phyloP scores from a whole-genome alignment of 2,329 filamentous ascomycete genomes.

The Dothiorella sarmentorum region DNA sequence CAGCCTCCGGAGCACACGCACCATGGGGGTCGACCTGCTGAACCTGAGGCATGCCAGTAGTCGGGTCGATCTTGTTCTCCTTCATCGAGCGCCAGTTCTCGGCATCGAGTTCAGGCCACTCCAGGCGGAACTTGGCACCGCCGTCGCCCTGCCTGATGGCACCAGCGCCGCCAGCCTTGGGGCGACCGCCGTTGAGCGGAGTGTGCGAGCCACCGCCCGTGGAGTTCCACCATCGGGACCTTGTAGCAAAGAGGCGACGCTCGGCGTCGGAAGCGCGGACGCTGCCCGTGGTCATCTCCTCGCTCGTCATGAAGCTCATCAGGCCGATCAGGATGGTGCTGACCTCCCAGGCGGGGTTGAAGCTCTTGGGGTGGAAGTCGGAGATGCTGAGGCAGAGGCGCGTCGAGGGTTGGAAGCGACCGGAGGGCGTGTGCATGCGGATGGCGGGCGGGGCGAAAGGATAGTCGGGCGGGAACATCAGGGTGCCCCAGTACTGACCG shows the following conservation, averaged over 20 bases:
- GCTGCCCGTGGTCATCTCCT: constrained; percentile 96
- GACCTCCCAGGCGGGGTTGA: constrained; percentile 98
- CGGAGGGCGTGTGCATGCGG: constrained; percentile 96
- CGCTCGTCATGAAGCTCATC: constrained; percentile 95
- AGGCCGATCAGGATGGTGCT: constrained; percentile 93
- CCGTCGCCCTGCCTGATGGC: constrained; percentile 86
- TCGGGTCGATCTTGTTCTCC: constrained; percentile 72
- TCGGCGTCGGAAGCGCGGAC: constrained; percentile 74
- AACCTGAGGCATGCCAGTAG: constrained; percentile 60
- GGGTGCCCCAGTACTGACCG: constrained; percentile 97
- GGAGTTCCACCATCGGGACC: constrained; percentile 93
- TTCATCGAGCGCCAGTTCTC: constrained; percentile 94
- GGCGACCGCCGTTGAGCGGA: constrained; percentile 42
- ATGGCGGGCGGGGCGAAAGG: constrained; percentile 96
- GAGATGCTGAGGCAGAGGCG: constrained; percentile 92
- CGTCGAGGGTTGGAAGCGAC: constrained; percentile 89
- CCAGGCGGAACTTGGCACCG: constrained; percentile 79
- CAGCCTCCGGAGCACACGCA: constrained; percentile 61
- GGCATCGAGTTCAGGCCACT: constrained; percentile 85
- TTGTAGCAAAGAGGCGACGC: constrained; percentile 70
- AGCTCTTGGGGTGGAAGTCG: constrained; percentile 96
- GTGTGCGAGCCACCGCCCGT: constrained; percentile 73
- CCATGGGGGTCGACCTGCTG: constrained; percentile 42
- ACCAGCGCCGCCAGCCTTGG: constrained; percentile 49
- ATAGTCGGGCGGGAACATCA: constrained; percentile 94